These are phyloP conservation scores for Metschnikowia bowlesiae DNA, from an alignment of 805 yeast genomes.

Conservation along the genomic window DNA sequence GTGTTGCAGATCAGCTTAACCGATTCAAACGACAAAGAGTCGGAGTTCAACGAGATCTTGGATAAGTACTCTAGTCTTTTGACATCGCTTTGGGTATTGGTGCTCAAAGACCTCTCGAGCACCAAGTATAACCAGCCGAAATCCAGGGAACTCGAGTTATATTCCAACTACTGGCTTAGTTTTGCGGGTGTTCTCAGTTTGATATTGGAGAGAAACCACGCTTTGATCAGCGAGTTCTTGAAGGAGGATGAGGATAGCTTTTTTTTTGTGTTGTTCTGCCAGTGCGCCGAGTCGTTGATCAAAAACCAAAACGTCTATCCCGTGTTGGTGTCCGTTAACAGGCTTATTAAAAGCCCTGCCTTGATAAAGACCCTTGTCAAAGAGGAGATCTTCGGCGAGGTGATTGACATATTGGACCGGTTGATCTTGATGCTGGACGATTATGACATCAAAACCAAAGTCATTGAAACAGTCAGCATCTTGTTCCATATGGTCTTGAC, in stretches of 20 bases:
- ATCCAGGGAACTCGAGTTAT: constrained; percentile 43
- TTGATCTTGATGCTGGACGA: constrained; percentile 58
- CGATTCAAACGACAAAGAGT: constrained; percentile 26
- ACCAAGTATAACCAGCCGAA: constrained; percentile 48
- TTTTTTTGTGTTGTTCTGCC: constrained; percentile 76
- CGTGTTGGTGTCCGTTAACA: constrained; percentile 44
- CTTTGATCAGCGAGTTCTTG: constrained; percentile 43
- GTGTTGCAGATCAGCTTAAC: constrained; percentile 39
- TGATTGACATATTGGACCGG: constrained; percentile 71
- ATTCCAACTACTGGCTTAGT: constrained; percentile 67
- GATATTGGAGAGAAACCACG: constrained; percentile 49
- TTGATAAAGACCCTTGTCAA: constrained; percentile 58
- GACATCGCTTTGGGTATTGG: constrained; percentile 74
- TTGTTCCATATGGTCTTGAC: constrained; percentile 25
- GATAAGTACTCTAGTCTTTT: constrained; percentile 55
- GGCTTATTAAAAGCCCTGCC: constrained; percentile 52
- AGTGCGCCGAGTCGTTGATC: constrained; percentile 72
- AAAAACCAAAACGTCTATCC: constrained; percentile 42
- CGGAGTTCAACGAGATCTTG: constrained; percentile 47
- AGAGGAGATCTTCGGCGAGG: constrained; percentile 68
- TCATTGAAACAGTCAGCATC: constrained; percentile 33
- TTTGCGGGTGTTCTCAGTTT: constrained; percentile 72
- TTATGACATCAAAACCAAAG: constrained; percentile 53
- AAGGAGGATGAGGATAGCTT: constrained; percentile 59
- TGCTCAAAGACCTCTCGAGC: constrained; percentile 70